Evolutionary conservation across 2,329 filamentous ascomycete species (phyloP).

Genomic region (Pezicula carpinea): DNA sequence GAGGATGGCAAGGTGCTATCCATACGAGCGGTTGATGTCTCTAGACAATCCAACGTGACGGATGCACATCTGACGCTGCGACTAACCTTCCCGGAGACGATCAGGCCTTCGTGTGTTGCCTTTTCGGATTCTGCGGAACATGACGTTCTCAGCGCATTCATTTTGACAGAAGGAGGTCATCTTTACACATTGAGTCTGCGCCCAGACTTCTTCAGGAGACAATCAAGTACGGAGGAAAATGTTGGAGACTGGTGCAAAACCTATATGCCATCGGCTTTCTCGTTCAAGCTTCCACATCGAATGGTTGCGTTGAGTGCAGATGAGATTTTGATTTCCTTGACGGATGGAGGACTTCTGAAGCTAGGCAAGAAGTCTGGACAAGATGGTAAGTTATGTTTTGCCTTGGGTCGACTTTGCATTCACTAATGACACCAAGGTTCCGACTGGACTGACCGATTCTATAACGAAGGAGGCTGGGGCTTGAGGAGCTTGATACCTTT

Average conservation of each 20-base stretch:
- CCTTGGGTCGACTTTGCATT: not conserved
- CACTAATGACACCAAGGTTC: constrained; percentile 20
- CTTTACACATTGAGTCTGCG: constrained; percentile 81
- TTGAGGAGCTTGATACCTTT: constrained; percentile 65
- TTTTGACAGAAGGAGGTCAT: constrained; percentile 72
- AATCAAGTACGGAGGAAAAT: constrained; percentile 64
- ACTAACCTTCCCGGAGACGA: constrained; percentile 68
- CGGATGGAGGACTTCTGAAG: constrained; percentile 70
- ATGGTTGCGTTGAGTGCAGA: constrained; percentile 69
- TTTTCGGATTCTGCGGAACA: constrained; percentile 76
- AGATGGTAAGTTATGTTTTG: constrained; percentile 35
- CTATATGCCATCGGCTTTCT: constrained; percentile 67
- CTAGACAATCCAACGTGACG: constrained; percentile 57
- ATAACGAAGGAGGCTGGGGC: constrained; percentile 69
- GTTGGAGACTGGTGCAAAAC: constrained; percentile 74
- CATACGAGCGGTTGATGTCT: constrained; percentile 77
- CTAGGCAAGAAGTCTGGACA: constrained; percentile 57
- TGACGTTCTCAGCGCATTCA: constrained; percentile 74
- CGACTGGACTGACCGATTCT: constrained; percentile 67
- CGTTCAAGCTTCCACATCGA: constrained; percentile 75
- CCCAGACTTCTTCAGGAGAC: constrained; percentile 74
- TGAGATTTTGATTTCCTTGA: constrained; percentile 74
- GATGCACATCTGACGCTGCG: constrained; percentile 74
- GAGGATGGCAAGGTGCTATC: constrained; percentile 77
- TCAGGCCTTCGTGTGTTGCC: constrained; percentile 74